A percentile compares a stretch with the other conserved stretches of the same genome.
Conservation (phyloP, 441 rosid genomes). For the Adansonia madagascariensis region DNA sequence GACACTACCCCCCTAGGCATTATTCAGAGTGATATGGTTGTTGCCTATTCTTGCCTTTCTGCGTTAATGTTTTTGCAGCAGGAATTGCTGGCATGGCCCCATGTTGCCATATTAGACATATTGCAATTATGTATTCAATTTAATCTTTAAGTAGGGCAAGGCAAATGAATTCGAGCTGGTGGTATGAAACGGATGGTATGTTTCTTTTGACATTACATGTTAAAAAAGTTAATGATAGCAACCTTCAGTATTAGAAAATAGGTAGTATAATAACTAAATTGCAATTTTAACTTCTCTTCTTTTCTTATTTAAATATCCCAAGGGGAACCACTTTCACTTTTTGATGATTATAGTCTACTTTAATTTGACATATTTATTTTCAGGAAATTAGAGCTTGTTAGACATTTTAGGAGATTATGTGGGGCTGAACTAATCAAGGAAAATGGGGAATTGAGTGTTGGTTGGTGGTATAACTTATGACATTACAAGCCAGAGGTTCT, state of each 20-base stretch:
- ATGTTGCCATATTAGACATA: background rate
- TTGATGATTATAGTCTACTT: background rate
- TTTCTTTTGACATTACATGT: background rate
- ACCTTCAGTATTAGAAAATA: background rate
- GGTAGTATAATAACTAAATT: background rate
- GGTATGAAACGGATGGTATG: background rate
- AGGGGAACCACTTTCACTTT: background rate
- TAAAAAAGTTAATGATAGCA: background rate
- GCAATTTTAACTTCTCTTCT: background rate
- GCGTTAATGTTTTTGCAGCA: background rate
- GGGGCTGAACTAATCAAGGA: background rate
- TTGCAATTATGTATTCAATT: background rate
- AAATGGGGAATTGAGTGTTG: constrained; percentile 7
- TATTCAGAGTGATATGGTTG: background rate
- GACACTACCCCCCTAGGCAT: background rate
- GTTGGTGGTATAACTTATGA: background rate
- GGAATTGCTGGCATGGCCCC: background rate
- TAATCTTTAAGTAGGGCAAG: background rate
- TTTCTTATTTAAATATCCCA: background rate
- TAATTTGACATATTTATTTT: background rate
- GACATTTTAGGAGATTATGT: background rate
- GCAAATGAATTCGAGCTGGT: background rate
- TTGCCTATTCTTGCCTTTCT: background rate
- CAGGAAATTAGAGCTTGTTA: background rate
- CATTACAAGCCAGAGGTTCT: constrained; percentile 7